Evolutionary conservation across 495 filamentous ascomycete genomes (phyloP).

Genomic region (Bacidia rubella): DNA sequence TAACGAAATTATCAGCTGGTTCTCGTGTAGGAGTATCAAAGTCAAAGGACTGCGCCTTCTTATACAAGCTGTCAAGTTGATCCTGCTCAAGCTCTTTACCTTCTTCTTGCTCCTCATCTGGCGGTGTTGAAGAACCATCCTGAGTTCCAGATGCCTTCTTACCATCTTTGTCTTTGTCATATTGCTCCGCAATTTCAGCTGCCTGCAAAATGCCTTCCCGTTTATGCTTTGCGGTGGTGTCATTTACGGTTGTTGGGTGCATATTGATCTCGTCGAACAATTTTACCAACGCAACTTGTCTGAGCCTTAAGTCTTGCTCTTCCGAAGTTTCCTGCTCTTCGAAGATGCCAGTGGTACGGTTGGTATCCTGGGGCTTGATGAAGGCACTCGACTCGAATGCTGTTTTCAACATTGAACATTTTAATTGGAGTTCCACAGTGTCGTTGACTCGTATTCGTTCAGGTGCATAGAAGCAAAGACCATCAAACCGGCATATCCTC

Average conservation of each 20-base stretch:
- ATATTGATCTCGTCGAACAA: constrained; percentile 83
- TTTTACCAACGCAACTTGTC: constrained; percentile 77
- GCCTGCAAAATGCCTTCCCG: constrained; percentile 71
- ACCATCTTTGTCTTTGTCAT: constrained; percentile 43
- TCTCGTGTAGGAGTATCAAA: constrained; percentile 79
- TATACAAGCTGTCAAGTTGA: constrained; percentile 85
- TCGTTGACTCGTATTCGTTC: constrained; percentile 80
- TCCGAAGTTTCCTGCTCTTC: constrained; percentile 76
- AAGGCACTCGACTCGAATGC: constrained; percentile 55
- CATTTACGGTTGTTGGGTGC: constrained; percentile 55
- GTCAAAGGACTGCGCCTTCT: constrained; percentile 93
- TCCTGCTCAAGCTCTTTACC: constrained; percentile 87
- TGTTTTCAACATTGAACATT: constrained; percentile 58
- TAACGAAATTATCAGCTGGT: constrained; percentile 64
- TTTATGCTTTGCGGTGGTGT: constrained; percentile 65
- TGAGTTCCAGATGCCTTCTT: constrained; percentile 32
- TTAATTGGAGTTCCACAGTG: constrained; percentile 77
- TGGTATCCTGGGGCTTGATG: constrained; percentile 45
- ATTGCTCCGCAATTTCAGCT: constrained; percentile 71
- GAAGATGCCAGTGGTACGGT: constrained; percentile 56
- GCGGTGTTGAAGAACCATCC: constrained; percentile 33
- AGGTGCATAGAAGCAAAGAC: constrained; percentile 76
- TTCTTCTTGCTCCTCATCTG: constrained; percentile 55
- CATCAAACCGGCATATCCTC: constrained; percentile 77
- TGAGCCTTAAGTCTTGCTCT: constrained; percentile 69